Conservation (phyloP, 345 rosid genomes). For the Gossypium longicalyx region DNA sequence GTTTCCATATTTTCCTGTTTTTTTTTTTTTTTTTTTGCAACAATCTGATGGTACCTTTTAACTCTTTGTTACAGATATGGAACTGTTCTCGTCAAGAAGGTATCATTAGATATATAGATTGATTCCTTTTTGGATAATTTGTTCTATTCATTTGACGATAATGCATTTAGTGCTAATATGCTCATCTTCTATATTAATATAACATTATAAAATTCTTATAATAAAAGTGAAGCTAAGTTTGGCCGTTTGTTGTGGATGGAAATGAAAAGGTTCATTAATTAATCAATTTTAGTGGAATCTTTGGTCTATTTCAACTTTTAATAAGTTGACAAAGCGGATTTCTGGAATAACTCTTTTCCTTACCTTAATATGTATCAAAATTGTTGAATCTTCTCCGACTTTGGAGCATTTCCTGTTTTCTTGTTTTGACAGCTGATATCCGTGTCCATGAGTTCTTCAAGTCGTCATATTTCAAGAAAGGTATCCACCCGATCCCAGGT, state of each 20-base stretch:
- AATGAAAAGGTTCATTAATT: not conserved
- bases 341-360: too few relatives aligned
- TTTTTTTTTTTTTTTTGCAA: not conserved
- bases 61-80: slow-evolving; percentile 73
- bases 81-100: slow-evolving; percentile 95
- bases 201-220: not conserved
- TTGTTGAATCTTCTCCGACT: not conserved
- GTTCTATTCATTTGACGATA: not conserved
- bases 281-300: not conserved
- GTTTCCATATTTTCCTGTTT: not conserved
- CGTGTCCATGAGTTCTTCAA: slow-evolving; percentile 98
- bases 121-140: not conserved
- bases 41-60: slow-evolving; percentile 21
- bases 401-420: slow-evolving; percentile 16
- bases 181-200: not conserved
- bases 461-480: slow-evolving; percentile 85
- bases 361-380: too few relatives aligned
- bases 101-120: slow-evolving; percentile 23
- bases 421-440: slow-evolving; percentile 57
- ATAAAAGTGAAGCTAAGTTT: not conserved
- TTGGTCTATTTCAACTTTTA: not conserved
- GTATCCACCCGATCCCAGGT: slow-evolving; percentile 93
- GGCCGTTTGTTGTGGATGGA: slow-evolving; percentile 8
- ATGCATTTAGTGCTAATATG: not conserved
- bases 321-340: not conserved